A percentile compares a stretch with the other conserved stretches of the same genome.
Conservation (phyloP, 768 basidiomycete species). For the Pleurotus tuber-regium region DNA sequence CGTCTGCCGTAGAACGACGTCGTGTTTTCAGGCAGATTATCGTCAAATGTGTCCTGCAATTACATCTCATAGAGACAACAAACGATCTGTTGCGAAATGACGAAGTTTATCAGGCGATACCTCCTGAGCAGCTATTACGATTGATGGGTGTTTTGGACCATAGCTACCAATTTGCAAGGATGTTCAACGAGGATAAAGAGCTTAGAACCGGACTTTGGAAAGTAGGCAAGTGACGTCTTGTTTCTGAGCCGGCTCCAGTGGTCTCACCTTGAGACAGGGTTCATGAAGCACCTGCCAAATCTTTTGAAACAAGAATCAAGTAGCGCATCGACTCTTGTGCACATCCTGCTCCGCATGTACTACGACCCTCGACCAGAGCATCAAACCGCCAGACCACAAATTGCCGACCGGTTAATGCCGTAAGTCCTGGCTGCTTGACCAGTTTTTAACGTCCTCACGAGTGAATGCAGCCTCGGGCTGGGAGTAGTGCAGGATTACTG, state of each 20-base stretch:
- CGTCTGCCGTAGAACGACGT: slow-evolving; percentile 70
- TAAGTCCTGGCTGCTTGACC: slow-evolving; percentile 31
- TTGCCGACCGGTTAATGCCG: slow-evolving; percentile 71
- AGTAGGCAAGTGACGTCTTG: slow-evolving; percentile 73
- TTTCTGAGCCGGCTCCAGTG: neutral
- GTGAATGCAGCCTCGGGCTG: slow-evolving; percentile 64
- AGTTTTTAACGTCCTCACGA: slow-evolving; percentile 12
- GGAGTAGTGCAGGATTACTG: slow-evolving; percentile 91
- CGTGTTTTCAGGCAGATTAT: slow-evolving; percentile 98
- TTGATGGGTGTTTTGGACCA: slow-evolving; percentile 96
- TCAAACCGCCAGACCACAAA: slow-evolving; percentile 78
- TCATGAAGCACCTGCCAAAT: slow-evolving; percentile 99
- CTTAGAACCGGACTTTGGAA: slow-evolving; percentile 97
- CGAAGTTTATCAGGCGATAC: slow-evolving; percentile 89
- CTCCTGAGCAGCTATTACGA: slow-evolving; percentile 87
- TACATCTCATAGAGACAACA: slow-evolving; percentile 95
- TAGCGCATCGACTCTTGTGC: slow-evolving; percentile 92
- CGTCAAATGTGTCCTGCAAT: slow-evolving; percentile 97
- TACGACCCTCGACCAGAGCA: slow-evolving; percentile 87
- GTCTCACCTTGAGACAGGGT: slow-evolving; percentile 50
- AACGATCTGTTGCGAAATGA: slow-evolving; percentile 93
- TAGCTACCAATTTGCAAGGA: slow-evolving; percentile 95
- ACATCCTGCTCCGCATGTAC: slow-evolving; percentile 91
- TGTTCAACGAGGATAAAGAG: slow-evolving; percentile 98
- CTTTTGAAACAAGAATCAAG: slow-evolving; percentile 97